These are phyloP conservation scores for Lasiodiplodia gonubiensis DNA, from an alignment of 2,329 filamentous ascomycete species.

Conservation along the genomic window DNA sequence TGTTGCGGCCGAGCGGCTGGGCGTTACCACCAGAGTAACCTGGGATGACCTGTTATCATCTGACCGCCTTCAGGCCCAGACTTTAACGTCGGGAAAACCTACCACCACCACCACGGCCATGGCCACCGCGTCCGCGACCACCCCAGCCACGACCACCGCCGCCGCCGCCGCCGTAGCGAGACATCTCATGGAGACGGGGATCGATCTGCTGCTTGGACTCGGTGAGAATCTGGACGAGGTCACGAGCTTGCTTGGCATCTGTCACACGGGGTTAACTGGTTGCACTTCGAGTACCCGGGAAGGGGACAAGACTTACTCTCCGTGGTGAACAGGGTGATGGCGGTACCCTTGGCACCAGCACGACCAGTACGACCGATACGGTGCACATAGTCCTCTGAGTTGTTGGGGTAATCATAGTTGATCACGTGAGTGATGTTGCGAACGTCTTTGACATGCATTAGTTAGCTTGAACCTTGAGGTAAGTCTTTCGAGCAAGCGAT, in stretches of 20 bases:
- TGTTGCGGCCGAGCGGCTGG: slow-evolving; percentile 48
- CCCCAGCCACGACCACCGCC: slow-evolving; percentile 73
- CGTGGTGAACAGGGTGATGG: slow-evolving; percentile 98
- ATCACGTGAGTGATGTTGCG: slow-evolving; percentile 99
- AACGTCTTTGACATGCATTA: slow-evolving; percentile 84
- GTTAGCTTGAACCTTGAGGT: slow-evolving; percentile 72
- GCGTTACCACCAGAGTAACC: slow-evolving; percentile 41
- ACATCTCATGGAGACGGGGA: slow-evolving; percentile 94
- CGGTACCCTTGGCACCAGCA: slow-evolving; percentile 88
- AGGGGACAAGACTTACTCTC: slow-evolving; percentile 76
- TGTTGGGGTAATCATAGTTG: slow-evolving; percentile 99
- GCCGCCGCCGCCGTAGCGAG: slow-evolving; percentile 85
- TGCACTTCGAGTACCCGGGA: slow-evolving; percentile 29
- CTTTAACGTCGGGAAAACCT: slow-evolving; percentile 32
- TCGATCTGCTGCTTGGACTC: slow-evolving; percentile 99
- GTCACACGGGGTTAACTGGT: slow-evolving; percentile 8
- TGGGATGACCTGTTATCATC: slow-evolving; percentile 21
- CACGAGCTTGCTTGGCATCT: slow-evolving; percentile 76
- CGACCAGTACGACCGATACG: slow-evolving; percentile 72
- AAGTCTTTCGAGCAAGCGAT: slow-evolving; percentile 53
- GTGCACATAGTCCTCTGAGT: slow-evolving; percentile 73
- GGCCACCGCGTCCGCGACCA: slow-evolving; percentile 71
- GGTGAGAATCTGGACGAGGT: slow-evolving; percentile 88
- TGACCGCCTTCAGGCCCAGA: slow-evolving; percentile 3
- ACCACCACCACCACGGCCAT: slow-evolving; percentile 62